phyloP scores from a whole-genome alignment of 2,329 filamentous ascomycete species.

The Ambrosiella xylebori region DNA sequence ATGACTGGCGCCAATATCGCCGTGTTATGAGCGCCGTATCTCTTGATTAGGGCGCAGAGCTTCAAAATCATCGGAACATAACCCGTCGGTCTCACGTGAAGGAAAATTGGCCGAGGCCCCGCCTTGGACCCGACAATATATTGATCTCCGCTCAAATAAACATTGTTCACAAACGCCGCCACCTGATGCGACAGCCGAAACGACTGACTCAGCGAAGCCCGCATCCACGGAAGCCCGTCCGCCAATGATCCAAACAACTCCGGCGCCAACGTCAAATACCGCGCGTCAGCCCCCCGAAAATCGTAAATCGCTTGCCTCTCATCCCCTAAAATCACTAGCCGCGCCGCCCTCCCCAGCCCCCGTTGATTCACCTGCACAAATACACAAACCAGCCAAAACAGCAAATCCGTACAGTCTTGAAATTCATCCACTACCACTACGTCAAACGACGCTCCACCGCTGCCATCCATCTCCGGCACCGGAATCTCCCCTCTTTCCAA shows the following conservation, averaged over 20 bases:
- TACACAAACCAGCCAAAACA: conserved; percentile 17
- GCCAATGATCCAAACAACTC: conserved; percentile 15
- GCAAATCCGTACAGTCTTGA: conserved; percentile 18
- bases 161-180: conserved; percentile 18
- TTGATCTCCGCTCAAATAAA: conserved; percentile 16
- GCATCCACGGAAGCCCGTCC: conserved; percentile 15
- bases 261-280: conserved; percentile 17
- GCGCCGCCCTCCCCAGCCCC: conserved; percentile 13
- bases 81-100: conserved; percentile 14
- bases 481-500: not conserved
- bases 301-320: conserved; percentile 19
- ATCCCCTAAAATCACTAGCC: conserved; percentile 19
- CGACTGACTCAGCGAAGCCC: conserved; percentile 15
- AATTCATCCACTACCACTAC: conserved; percentile 20
- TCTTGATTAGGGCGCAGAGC: conserved; percentile 15
- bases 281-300: conserved; percentile 18
- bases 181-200: conserved; percentile 17
- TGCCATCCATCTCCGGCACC: conserved; percentile 14
- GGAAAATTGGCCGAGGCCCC: conserved; percentile 18
- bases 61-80: conserved; percentile 11
- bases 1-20: conserved; percentile 7
- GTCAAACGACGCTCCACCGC: conserved; percentile 16
- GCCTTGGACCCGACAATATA: conserved; percentile 19
- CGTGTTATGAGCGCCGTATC: conserved; percentile 14
- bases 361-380: conserved; percentile 17